Evolutionary conservation across 2,329 filamentous ascomycete genomes (phyloP).

Genomic region (Penicillium italicum): DNA sequence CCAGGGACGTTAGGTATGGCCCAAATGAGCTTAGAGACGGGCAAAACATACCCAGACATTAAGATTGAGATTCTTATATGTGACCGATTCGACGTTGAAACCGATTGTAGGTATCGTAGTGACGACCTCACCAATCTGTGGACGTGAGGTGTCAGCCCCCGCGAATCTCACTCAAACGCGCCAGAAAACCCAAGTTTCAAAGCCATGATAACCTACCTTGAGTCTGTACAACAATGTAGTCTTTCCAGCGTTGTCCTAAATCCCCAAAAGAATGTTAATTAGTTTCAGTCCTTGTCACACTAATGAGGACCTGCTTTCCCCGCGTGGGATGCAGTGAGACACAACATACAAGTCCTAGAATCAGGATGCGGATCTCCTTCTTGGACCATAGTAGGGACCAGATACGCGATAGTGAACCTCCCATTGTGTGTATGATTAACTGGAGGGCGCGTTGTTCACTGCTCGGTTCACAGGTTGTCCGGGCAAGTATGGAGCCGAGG

Average conservation of each 20-base stretch:
- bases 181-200: not conserved
- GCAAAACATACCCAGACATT: conserved; percentile 80
- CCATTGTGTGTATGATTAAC: conserved; percentile 44
- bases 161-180: not conserved
- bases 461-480: not conserved
- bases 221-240: conserved; percentile 94
- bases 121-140: conserved; percentile 93
- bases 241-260: conserved; percentile 94
- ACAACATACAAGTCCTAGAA: conserved; percentile 76
- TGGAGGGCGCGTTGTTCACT: not conserved
- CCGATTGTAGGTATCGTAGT: conserved; percentile 99
- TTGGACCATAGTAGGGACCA: conserved; percentile 81
- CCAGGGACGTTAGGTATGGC: conserved; percentile 4
- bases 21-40: not conserved
- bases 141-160: conserved; percentile 7
- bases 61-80: conserved; percentile 97
- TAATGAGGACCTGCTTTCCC: conserved; percentile 7
- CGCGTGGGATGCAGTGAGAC: conserved; percentile 5
- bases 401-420: conserved; percentile 54
- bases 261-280: conserved; percentile 1
- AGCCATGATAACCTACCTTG: conserved; percentile 60
- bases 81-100: conserved; percentile 98
- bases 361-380: conserved; percentile 97
- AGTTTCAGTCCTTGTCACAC: conserved; percentile 9
- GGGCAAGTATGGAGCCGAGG: not conserved